Percentiles rank a stretch among this genome's conserved stretches.
Conservation (phyloP, 768 basidiomycete genomes). For the Clitopilus hobsonii region DNA sequence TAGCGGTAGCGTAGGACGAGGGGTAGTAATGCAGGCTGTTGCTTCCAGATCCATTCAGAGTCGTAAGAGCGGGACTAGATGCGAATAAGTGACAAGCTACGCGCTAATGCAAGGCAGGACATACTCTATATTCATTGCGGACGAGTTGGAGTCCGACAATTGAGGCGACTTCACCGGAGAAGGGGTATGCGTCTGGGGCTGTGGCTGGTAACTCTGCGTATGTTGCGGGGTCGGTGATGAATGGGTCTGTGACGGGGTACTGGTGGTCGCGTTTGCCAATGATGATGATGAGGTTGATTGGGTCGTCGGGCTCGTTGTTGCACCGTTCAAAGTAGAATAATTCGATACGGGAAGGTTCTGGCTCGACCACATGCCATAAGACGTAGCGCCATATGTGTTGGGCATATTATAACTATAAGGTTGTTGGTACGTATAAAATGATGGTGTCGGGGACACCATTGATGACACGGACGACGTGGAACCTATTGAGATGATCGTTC, state of each 20-base stretch:
- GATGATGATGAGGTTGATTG: conserved; percentile 22
- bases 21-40: conserved; percentile 37
- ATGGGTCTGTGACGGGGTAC: conserved; percentile 16
- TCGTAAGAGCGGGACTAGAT: conserved; percentile 56
- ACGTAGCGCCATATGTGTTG: conserved; percentile 48
- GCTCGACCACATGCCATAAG: conserved; percentile 51
- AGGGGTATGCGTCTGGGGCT: conserved; percentile 20
- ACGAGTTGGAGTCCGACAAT: conserved; percentile 16
- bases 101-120: conserved; percentile 22
- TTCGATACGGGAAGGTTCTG: conserved; percentile 58
- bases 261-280: conserved; percentile 12
- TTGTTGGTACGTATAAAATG: conserved; percentile 39
- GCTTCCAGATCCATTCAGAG: conserved; percentile 39
- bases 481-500: conserved; percentile 8
- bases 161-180: neutral
- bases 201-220: conserved; percentile 21
- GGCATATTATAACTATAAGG: conserved; percentile 37
- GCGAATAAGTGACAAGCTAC: conserved; percentile 9
- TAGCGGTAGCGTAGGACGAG: conserved; percentile 34
- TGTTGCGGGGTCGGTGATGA: conserved; percentile 13
- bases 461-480: conserved; percentile 30
- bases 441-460: conserved; percentile 32
- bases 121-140: conserved; percentile 67
- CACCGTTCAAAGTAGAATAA: conserved; percentile 76
- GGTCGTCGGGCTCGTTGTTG: conserved; percentile 46